Conservation (phyloP, 306 rosid species). For the Fragaria iinumae region DNA sequence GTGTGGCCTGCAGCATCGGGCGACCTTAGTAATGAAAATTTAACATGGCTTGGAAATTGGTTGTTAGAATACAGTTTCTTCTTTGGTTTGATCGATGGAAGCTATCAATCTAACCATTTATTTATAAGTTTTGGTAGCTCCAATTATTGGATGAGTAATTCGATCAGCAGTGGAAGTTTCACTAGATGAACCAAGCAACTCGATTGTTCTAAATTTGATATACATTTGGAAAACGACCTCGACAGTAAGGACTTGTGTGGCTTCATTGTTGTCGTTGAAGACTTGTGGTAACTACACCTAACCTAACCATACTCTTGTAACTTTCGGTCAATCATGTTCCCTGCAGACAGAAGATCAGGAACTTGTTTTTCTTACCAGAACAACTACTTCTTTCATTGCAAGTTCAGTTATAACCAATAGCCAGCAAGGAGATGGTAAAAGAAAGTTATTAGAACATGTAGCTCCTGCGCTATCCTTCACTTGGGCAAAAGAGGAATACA, state of each 20-base stretch:
- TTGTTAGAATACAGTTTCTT: background rate
- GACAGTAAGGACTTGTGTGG: too few relatives aligned
- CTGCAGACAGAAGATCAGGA: too few relatives aligned
- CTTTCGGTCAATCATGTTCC: background rate
- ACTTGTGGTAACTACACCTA: too few relatives aligned
- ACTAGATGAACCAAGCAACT: background rate
- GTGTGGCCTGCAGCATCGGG: background rate
- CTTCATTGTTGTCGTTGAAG: too few relatives aligned
- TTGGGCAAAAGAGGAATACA: background rate
- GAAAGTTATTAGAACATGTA: too few relatives aligned
- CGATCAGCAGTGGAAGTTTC: background rate
- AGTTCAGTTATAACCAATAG: too few relatives aligned
- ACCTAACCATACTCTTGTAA: too few relatives aligned
- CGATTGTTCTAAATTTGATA: too few relatives aligned
- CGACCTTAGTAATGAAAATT: background rate
- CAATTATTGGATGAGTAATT: background rate
- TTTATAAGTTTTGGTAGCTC: background rate
- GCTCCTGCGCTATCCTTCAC: background rate
- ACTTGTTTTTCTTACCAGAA: too few relatives aligned
- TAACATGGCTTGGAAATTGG: background rate
- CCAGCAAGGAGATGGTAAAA: too few relatives aligned
- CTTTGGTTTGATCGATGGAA: conserved; percentile 3
- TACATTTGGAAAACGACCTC: background rate
- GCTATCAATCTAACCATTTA: background rate
- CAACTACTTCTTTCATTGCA: background rate